Evolutionary conservation across 2,329 filamentous ascomycete genomes (phyloP).

Genomic region (Ascochyta koolunga): DNA sequence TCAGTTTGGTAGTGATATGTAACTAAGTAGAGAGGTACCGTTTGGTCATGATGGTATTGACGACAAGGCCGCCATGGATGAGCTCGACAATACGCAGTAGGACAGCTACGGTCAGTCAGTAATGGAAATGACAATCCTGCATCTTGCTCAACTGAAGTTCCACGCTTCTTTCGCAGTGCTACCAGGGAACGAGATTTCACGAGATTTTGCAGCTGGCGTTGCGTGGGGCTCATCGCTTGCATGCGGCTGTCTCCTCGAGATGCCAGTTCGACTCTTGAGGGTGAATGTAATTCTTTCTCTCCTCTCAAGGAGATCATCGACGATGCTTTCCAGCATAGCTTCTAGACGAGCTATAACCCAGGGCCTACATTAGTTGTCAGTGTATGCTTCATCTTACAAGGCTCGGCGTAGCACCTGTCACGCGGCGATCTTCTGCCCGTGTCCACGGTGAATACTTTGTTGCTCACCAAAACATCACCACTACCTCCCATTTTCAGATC

Average conservation of each 20-base stretch:
- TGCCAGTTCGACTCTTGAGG: conserved; percentile 48
- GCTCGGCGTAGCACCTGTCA: conserved; percentile 20
- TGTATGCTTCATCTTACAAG: neutral
- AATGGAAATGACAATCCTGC: neutral
- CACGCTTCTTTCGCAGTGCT: conserved; percentile 62
- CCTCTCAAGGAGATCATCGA: conserved; percentile 59
- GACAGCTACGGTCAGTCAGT: conserved; percentile 51
- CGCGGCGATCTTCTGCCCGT: neutral
- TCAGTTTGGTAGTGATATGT: conserved; percentile 10
- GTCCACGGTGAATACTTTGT: neutral
- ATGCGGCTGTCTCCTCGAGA: conserved; percentile 27
- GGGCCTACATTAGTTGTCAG: conserved; percentile 24
- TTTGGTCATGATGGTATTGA: conserved; percentile 60
- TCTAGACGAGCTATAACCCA: conserved; percentile 62
- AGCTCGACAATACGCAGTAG: conserved; percentile 62
- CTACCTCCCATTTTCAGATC: neutral
- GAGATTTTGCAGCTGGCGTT: conserved; percentile 23
- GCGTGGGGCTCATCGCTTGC: neutral
- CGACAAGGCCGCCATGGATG: conserved; percentile 59
- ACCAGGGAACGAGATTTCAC: conserved; percentile 59
- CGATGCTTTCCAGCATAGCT: conserved; percentile 58
- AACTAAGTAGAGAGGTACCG: conserved; percentile 48
- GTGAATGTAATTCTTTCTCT: conserved; percentile 56
- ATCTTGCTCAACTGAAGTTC: conserved; percentile 57
- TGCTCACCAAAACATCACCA: neutral